Base-by-base conservation (phyloP, 345 rosid genomes). In the Mercurialis annua region DNA sequence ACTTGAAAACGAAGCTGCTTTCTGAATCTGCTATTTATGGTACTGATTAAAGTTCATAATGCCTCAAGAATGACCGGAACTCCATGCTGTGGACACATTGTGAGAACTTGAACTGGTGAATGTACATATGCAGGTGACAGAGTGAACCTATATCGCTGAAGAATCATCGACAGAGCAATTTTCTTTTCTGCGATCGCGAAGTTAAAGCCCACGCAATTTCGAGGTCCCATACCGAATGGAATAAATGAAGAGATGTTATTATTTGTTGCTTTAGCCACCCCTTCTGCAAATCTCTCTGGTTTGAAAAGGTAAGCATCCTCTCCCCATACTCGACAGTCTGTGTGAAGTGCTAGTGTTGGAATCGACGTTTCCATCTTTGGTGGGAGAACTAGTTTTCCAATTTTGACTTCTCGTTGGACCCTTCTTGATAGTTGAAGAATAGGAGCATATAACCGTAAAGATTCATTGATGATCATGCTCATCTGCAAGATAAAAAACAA, bases 271-370 rank as follows among this genome's bases (percentile, higher is more conserved):
- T 76, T 79, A 42, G 80, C 82, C 2, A 79, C 59, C 12, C 85
- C 85, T 64, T 76, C 71, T 0, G 78, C 68, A 47, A 81, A 83
- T 61, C 90, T 75, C 60, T 83, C 79, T 5, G 84, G 85, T 59
- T 72, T 77, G 76, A 79, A 85, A 40, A 64, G 69, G 40, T 75
- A 68, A 12, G 31, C 79, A 63, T 80, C 84, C 1, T 76, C 77
- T 38, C 85, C 85, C 90, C 85, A 81, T 20, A 77, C 43, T 18
- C 70, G 31, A 51, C 80, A 73, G 51, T 77, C 66, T 24, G 76
- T 76, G 65, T 81, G 83, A 59, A 76, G 34, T 61, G 80, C 75
- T n/a, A 75, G 27, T 10, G 10, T 36, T 0, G 72, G 68, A 42
- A 81, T 71, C 16, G 1, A 0, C 1, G 74, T 0, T 57, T 71